phyloP scores from a whole-genome alignment of 176 grass and related monocot species.

The Cenchrus fungigraminus region DNA sequence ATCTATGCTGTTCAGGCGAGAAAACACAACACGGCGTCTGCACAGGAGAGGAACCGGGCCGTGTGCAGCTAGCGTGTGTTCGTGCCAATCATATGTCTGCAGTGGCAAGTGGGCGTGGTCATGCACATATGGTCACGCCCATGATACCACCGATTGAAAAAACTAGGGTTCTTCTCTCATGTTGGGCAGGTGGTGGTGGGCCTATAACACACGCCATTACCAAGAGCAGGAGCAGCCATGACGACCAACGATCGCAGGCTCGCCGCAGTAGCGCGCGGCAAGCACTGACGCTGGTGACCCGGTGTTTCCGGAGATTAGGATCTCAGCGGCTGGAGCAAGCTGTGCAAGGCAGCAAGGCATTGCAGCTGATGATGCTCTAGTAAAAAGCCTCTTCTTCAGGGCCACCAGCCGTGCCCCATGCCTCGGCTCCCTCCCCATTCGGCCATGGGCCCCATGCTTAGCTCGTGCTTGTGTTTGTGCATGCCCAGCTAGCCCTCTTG shows the following conservation, averaged over 20 bases:
- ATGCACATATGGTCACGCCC: conserved; percentile 24
- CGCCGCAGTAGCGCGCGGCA: not conserved
- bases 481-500: no score
- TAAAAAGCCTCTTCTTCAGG: conserved; percentile 53
- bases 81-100: conserved; percentile 48
- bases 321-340: no score
- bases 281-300: no score
- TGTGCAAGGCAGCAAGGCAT: no score
- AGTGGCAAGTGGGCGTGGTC: conserved; percentile 25
- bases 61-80: not conserved
- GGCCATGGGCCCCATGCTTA: conserved; percentile 13
- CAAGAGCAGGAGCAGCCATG: not conserved
- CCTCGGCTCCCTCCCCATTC: not conserved
- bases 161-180: conserved; percentile 27
- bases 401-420: not conserved
- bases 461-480: no score
- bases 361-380: not conserved
- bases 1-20: conserved; percentile 8
- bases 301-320: no score
- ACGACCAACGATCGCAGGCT: conserved; percentile 31
- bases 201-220: conserved; percentile 9
- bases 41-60: conserved; percentile 20
- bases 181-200: conserved; percentile 45
- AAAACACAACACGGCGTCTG: not conserved
- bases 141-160: conserved; percentile 57